Evolutionary conservation across 192 early-diverging fungal species (phyloP).

Genomic region (Podila verticillata): DNA sequence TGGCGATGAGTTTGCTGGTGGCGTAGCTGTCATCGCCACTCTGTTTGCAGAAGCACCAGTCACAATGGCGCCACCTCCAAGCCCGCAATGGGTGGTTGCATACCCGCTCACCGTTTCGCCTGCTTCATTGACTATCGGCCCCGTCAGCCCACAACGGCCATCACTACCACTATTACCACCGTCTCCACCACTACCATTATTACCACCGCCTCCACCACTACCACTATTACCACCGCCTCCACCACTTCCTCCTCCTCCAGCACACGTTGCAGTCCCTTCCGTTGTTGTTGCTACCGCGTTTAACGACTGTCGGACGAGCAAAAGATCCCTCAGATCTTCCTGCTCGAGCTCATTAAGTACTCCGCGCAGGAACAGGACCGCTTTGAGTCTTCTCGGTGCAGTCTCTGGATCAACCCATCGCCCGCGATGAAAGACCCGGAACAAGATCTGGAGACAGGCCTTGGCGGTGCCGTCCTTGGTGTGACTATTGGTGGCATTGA

Average conservation of each 20-base stretch:
- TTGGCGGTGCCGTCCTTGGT: constrained; percentile 37
- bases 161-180: constrained; percentile 7
- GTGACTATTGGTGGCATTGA: constrained; percentile 39
- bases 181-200: neutral
- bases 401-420: constrained; percentile 26
- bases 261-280: neutral
- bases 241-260: neutral
- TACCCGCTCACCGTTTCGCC: too few relatives aligned
- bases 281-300: neutral
- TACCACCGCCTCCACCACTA: constrained; percentile 3
- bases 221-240: neutral
- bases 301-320: constrained; percentile 12
- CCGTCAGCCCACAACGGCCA: too few relatives aligned
- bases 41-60: too few relatives aligned
- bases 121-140: too few relatives aligned
- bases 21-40: neutral
- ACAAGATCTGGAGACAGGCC: constrained; percentile 44
- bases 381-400: constrained; percentile 19
- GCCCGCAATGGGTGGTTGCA: too few relatives aligned
- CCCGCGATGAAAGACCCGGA: constrained; percentile 18
- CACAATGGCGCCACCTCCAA: too few relatives aligned
- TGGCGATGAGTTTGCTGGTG: neutral
- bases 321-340: constrained; percentile 38
- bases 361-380: constrained; percentile 27
- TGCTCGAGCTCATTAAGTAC: constrained; percentile 35